Conservation (phyloP, 768 basidiomycete genomes). For the Cystobasidiopsis lactophilus region DNA sequence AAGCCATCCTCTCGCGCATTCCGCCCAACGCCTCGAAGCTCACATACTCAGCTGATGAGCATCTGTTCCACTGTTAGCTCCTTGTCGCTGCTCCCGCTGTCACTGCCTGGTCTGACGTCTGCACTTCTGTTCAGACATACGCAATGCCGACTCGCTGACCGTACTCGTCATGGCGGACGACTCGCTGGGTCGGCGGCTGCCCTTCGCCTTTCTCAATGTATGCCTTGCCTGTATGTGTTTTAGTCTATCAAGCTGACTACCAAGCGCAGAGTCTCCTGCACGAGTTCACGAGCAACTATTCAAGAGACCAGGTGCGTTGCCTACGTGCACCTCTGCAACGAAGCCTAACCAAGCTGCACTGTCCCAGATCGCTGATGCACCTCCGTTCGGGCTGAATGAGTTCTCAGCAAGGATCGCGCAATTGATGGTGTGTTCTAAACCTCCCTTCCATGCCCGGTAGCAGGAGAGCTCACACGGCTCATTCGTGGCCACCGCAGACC, state of each 20-base stretch:
- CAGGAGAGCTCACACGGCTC: too few relatives aligned
- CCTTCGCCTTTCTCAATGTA: slow-evolving; percentile 77
- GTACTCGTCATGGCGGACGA: slow-evolving; percentile 93
- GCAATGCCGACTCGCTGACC: slow-evolving; percentile 50
- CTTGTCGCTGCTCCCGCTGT: not conserved
- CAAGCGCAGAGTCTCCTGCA: slow-evolving; percentile 24
- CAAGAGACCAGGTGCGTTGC: too few relatives aligned
- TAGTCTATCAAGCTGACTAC: too few relatives aligned
- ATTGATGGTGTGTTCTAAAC: slow-evolving; percentile 32
- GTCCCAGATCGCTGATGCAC: slow-evolving; percentile 24
- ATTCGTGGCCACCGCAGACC: too few relatives aligned
- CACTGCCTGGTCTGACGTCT: too few relatives aligned
- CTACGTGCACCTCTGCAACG: too few relatives aligned
- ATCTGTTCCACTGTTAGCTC: slow-evolving; percentile 16
- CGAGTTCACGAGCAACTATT: slow-evolving; percentile 25
- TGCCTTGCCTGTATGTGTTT: too few relatives aligned
- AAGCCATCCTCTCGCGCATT: slow-evolving; percentile 42
- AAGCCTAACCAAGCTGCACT: too few relatives aligned
- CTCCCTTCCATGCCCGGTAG: too few relatives aligned
- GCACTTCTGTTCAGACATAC: not conserved
- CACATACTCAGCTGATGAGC: slow-evolving; percentile 17
- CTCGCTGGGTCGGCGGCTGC: slow-evolving; percentile 67
- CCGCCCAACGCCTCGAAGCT: slow-evolving; percentile 60
- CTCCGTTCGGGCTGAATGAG: slow-evolving; percentile 24
- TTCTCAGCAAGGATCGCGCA: slow-evolving; percentile 25